Evolutionary conservation across 139 green algal species (phyloP).

Genomic region (Chlamydomonas urium): DNA sequence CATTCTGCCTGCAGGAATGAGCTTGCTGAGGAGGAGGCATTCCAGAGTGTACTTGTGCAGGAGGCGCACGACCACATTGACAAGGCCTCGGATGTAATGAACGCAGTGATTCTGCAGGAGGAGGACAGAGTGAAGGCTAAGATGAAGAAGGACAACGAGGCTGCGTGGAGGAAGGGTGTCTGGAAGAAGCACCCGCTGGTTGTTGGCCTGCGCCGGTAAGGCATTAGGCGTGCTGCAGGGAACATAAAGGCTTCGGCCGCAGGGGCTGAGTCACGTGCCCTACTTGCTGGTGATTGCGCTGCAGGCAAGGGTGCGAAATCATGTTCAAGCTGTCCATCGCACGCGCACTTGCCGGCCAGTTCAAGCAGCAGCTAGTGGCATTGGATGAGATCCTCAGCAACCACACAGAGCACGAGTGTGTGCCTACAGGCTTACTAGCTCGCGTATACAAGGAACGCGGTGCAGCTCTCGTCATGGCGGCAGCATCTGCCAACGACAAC

Average conservation of each 20-base stretch:
- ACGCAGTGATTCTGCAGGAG: neutral
- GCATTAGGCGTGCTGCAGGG: no score
- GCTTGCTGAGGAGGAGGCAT: neutral
- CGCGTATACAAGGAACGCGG: neutral
- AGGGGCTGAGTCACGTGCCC: no score
- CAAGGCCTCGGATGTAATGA: constrained; percentile 1
- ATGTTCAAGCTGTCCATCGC: constrained; percentile 8
- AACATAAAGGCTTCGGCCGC: no score
- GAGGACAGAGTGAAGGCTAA: no score
- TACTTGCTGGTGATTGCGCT: no score
- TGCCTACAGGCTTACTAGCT: neutral
- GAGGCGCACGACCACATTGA: neutral
- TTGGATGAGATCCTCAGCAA: neutral
- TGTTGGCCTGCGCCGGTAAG: no score
- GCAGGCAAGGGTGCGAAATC: constrained; percentile 2
- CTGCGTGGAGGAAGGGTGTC: no score
- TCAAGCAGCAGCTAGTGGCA: neutral
- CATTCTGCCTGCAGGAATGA: constrained; percentile 15
- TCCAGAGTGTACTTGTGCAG: neutral
- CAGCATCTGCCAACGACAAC: neutral
- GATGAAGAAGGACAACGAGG: no score
- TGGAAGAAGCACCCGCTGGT: no score
- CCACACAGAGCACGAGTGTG: neutral
- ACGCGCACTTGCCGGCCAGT: neutral
- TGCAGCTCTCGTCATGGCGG: neutral